Conservation (phyloP, 2,329 filamentous ascomycete genomes). For the Botrytis elliptica region DNA sequence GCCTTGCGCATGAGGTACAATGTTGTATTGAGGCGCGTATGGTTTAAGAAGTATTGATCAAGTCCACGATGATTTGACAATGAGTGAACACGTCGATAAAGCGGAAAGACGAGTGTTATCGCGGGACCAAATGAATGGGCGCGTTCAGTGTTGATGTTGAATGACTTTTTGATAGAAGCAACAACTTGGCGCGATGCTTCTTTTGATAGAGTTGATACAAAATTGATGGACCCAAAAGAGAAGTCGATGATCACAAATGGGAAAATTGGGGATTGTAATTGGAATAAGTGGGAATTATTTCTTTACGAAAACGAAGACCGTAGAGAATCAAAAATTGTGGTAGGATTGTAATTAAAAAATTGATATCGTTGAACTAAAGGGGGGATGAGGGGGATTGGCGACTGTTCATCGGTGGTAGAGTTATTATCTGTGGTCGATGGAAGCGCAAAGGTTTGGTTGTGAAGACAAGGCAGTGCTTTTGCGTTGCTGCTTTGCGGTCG, state of each 20-base stretch:
- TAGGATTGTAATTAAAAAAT: slow-evolving; percentile 12
- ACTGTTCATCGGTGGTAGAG: slow-evolving; percentile 10
- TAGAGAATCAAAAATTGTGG: background rate
- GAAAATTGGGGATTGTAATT: slow-evolving; percentile 8
- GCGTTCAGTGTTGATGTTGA: slow-evolving; percentile 37
- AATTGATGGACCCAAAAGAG: slow-evolving; percentile 19
- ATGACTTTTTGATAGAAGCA: slow-evolving; percentile 36
- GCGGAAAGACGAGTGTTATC: slow-evolving; percentile 27
- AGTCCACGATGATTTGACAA: slow-evolving; percentile 19
- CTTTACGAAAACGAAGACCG: background rate
- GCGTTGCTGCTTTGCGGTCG: background rate
- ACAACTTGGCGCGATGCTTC: slow-evolving; percentile 38
- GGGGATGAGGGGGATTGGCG: slow-evolving; percentile 10
- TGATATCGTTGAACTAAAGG: slow-evolving; percentile 16
- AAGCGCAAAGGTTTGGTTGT: slow-evolving; percentile 3
- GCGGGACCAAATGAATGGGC: slow-evolving; percentile 31
- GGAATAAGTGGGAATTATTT: slow-evolving; percentile 15
- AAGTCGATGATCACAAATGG: slow-evolving; percentile 18
- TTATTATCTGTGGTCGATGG: background rate
- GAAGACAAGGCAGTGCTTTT: slow-evolving; percentile 2
- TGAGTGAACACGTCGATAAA: slow-evolving; percentile 21
- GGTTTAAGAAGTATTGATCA: slow-evolving; percentile 27
- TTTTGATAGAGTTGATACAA: slow-evolving; percentile 19
- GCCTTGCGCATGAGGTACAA: slow-evolving; percentile 40
- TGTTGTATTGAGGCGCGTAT: slow-evolving; percentile 23